phyloP scores from a whole-genome alignment of 441 rosid genomes.

The Gossypium davidsonii region DNA sequence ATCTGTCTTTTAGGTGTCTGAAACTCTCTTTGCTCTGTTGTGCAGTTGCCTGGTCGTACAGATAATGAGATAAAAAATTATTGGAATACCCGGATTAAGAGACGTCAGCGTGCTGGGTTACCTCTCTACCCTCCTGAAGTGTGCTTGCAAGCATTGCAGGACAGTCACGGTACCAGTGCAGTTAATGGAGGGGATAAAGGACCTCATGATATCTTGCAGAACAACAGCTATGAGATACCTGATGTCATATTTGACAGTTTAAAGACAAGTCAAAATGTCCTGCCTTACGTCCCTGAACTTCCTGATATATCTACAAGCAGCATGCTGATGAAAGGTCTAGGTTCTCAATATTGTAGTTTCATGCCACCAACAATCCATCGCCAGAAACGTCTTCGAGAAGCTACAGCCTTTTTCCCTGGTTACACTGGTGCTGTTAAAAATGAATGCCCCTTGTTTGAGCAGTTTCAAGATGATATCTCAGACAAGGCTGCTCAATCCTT shows the following conservation, averaged over 20 bases:
- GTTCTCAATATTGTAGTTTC: conserved; percentile 52
- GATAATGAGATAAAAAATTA: conserved; percentile 99
- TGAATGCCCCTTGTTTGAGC: conserved; percentile 46
- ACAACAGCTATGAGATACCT: conserved; percentile 50
- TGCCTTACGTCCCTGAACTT: conserved; percentile 54
- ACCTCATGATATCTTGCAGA: conserved; percentile 48
- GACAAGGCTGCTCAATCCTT: conserved; percentile 44
- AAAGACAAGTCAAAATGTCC: conserved; percentile 43
- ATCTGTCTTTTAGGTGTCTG: neutral
- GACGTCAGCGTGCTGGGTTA: conserved; percentile 94
- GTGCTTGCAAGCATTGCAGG: conserved; percentile 54
- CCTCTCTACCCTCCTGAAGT: conserved; percentile 92
- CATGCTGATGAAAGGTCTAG: conserved; percentile 59
- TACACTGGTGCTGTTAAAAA: conserved; percentile 40
- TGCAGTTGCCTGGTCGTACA: conserved; percentile 93
- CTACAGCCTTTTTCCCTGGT: conserved; percentile 38
- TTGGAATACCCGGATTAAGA: conserved; percentile 94
- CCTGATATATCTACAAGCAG: conserved; percentile 47
- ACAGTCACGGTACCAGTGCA: conserved; percentile 33
- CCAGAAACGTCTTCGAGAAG: conserved; percentile 60
- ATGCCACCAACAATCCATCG: conserved; percentile 42
- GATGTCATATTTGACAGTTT: conserved; percentile 65
- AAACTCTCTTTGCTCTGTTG: conserved; percentile 2
- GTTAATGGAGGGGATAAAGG: conserved; percentile 38
- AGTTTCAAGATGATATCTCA: conserved; percentile 34